phyloP scores from a whole-genome alignment of 2,329 filamentous ascomycete species.

The Ophiostoma perfectum region DNA sequence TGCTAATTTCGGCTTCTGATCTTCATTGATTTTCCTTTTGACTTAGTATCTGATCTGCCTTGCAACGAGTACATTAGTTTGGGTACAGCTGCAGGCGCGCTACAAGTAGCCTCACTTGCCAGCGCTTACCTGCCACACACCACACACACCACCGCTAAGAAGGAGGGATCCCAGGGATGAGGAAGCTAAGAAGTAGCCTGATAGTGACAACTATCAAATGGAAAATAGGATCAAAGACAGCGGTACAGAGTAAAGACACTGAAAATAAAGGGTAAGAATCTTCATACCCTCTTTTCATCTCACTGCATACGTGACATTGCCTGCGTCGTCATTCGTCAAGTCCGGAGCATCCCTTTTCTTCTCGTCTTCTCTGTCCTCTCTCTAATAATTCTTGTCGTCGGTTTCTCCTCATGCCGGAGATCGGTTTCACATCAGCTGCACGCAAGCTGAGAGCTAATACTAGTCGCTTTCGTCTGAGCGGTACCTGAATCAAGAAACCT shows the following conservation, averaged over 20 bases:
- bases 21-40: too few species aligned
- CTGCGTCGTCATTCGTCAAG: neutral
- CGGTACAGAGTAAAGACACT: neutral
- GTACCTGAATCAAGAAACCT: neutral
- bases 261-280: neutral
- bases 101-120: neutral
- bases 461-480: too few species aligned
- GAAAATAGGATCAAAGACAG: too few species aligned
- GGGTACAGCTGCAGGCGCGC: too few species aligned
- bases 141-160: neutral
- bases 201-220: neutral
- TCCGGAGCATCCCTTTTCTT: neutral
- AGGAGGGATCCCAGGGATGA: conserved; percentile 10
- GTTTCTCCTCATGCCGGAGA: neutral
- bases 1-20: neutral
- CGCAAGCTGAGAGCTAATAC: neutral
- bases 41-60: neutral
- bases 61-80: neutral
- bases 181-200: neutral
- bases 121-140: neutral
- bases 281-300: conserved; percentile 9
- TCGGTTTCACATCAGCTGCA: neutral
- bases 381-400: neutral
- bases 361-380: too few species aligned
- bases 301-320: neutral